phyloP scores from a whole-genome alignment of 345 rosid species.

The Eucalyptus tenuipes region DNA sequence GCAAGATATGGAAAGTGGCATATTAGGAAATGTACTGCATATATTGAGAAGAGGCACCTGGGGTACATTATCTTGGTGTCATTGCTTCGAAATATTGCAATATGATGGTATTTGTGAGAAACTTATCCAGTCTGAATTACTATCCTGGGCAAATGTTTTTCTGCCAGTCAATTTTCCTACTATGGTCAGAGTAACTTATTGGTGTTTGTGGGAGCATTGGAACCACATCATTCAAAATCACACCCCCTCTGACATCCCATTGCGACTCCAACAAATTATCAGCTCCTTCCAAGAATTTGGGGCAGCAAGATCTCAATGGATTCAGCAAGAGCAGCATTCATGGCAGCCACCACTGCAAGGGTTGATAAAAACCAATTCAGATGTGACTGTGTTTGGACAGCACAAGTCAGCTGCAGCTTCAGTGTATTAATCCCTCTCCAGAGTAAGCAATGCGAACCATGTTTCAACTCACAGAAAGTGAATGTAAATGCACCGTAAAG shows the following conservation, averaged over 20 bases:
- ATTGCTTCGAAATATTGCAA: not conserved
- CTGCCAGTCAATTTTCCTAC: too few species aligned
- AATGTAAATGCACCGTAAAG: not conserved
- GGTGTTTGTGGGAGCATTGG: not conserved
- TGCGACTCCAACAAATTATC: not conserved
- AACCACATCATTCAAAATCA: not conserved
- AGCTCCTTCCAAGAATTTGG: not conserved
- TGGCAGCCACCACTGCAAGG: not conserved
- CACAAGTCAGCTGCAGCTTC: not conserved
- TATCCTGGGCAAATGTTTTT: too few species aligned
- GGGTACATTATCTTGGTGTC: not conserved
- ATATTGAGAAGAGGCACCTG: slow-evolving; percentile 87
- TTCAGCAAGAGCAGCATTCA: not conserved
- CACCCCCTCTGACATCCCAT: not conserved
- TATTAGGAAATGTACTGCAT: slow-evolving; percentile 55
- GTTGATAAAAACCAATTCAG: not conserved
- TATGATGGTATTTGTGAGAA: too few species aligned
- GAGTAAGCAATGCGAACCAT: not conserved
- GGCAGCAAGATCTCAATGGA: not conserved
- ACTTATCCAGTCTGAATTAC: too few species aligned
- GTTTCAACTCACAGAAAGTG: not conserved
- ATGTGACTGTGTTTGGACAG: not conserved
- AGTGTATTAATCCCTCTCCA: not conserved
- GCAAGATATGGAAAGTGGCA: slow-evolving; percentile 53
- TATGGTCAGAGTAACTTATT: too few species aligned